Conservation (phyloP, 1,284 basidiomycete genomes). For the Naganishia albida region DNA sequence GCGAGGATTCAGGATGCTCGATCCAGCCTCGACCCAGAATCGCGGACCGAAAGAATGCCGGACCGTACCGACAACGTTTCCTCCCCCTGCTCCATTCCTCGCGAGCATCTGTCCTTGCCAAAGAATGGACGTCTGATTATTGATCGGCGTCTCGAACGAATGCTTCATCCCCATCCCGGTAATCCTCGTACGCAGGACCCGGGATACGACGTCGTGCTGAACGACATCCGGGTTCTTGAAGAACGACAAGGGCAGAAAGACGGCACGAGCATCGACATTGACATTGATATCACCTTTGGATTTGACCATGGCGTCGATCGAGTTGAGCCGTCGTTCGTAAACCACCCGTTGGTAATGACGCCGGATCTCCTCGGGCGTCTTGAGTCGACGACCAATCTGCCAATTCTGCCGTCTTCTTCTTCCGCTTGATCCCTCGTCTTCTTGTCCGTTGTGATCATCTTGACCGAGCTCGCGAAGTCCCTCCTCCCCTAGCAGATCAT, state of each 20-base stretch:
- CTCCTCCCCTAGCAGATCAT: slow-evolving; percentile 59
- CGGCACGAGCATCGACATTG: slow-evolving; percentile 49
- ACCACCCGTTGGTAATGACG: slow-evolving; percentile 55
- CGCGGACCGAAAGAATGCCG: slow-evolving; percentile 57
- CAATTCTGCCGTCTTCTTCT: slow-evolving; percentile 23
- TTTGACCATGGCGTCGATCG: slow-evolving; percentile 57
- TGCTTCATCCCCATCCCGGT: slow-evolving; percentile 51
- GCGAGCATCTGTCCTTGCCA: slow-evolving; percentile 53
- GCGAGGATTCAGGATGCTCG: slow-evolving; percentile 55
- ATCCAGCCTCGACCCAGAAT: slow-evolving; percentile 50
- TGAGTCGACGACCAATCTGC: slow-evolving; percentile 40
- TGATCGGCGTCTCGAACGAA: slow-evolving; percentile 51
- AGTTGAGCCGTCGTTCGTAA: slow-evolving; percentile 52
- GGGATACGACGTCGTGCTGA: slow-evolving; percentile 42
- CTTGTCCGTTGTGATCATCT: slow-evolving; percentile 48
- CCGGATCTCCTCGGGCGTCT: slow-evolving; percentile 54
- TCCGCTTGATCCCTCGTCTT: slow-evolving; percentile 3
- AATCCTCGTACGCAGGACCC: slow-evolving; percentile 42
- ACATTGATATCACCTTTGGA: slow-evolving; percentile 52
- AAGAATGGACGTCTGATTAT: slow-evolving; percentile 45
- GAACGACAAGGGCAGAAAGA: slow-evolving; percentile 43
- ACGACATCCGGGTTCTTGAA: slow-evolving; percentile 45
- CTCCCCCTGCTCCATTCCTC: slow-evolving; percentile 53
- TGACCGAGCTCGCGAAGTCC: slow-evolving; percentile 58
- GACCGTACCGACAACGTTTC: slow-evolving; percentile 57